A percentile compares a stretch with the other conserved stretches of the same genome.
Conservation (phyloP, 108 stramenopile genomes). For the Pelagomonas calceolata region DNA sequence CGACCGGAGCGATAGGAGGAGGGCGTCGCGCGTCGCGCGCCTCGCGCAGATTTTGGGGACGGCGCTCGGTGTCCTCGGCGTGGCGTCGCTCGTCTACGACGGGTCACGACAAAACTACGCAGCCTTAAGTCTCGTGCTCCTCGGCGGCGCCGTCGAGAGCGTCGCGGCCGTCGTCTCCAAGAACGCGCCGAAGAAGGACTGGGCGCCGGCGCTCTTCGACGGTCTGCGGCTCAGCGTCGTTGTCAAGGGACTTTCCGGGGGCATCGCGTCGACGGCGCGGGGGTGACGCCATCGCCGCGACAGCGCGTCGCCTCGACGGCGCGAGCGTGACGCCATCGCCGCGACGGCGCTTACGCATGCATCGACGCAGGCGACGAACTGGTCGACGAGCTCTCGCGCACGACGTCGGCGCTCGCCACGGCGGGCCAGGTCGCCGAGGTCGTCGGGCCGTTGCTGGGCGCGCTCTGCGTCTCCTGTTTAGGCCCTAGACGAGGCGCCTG, state of each 20-base stretch:
- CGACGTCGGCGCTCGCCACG: background rate
- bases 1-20: background rate
- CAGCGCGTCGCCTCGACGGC: no score
- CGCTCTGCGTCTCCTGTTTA: background rate
- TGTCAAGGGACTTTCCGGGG: no score
- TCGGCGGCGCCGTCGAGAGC: background rate
- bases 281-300: no score
- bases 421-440: background rate
- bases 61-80: background rate
- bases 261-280: no score
- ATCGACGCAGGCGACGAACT: background rate
- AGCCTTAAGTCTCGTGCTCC: background rate
- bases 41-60: background rate
- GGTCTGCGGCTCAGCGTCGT: no score
- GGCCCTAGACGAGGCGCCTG: background rate
- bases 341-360: no score
- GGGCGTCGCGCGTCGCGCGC: background rate
- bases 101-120: background rate
- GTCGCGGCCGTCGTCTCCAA: background rate
- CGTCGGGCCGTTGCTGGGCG: background rate
- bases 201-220: background rate
- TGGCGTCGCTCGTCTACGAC: background rate
- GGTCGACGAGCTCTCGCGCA: background rate
- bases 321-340: no score
- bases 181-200: background rate